phyloP scores from a whole-genome alignment of 306 rosid species.

The barrel medic (Medicago truncatula) region MtrunA17r5.0-ANR NC_053043.1:17632501-17633000 shows the following conservation, averaged over 20 bases:
- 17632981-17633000: neutral
- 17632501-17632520: conserved; percentile 63
- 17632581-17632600: conserved; percentile 20
- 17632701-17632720: conserved; percentile 28
- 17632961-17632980: conserved; percentile 7
- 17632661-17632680: conserved; percentile 46
- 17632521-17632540: conserved; percentile 60
- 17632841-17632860: neutral
- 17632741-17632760: conserved; percentile 45
- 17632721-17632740: conserved; percentile 31
- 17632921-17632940: conserved; percentile 30
- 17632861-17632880: conserved; percentile 25
- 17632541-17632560: conserved; percentile 43
- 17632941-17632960: conserved; percentile 35
- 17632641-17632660: conserved; percentile 22
- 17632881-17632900: conserved; percentile 28
- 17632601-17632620: neutral
- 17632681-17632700: conserved; percentile 43
- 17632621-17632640: neutral
- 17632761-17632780: conserved; percentile 17
- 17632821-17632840: conserved; percentile 24
- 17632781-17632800: neutral
- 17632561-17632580: conserved; percentile 39
- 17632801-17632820: conserved; percentile 21
- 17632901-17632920: conserved; percentile 30